Conservation (phyloP, 2,329 filamentous ascomycete species). For the Ascochyta pisi region DNA sequence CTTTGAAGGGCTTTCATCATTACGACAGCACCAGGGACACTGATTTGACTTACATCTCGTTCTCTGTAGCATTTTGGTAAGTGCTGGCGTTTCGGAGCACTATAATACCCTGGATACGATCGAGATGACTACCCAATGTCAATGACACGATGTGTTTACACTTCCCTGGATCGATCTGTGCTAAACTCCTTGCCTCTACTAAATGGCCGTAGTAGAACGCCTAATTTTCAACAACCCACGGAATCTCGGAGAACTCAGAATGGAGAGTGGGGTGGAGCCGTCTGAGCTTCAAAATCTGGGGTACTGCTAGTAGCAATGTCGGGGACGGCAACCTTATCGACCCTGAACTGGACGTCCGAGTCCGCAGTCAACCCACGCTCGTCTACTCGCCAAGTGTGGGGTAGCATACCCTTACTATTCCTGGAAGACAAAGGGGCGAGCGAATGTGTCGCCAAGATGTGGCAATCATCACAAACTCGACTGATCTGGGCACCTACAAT, state of each 20-base stretch:
- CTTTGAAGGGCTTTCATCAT: background rate
- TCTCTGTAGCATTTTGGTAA: background rate
- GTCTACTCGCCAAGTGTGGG: constrained; percentile 8
- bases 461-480: background rate
- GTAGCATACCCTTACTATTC: background rate
- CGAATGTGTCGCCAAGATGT: constrained; percentile 11
- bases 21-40: background rate
- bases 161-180: background rate
- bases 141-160: background rate
- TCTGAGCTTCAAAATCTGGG: constrained; percentile 10
- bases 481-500: constrained; percentile 1
- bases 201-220: background rate
- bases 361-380: constrained; percentile 4
- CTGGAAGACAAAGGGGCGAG: background rate
- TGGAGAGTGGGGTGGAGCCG: constrained; percentile 3
- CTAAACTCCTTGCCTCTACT: background rate
- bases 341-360: background rate
- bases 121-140: background rate
- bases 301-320: constrained; percentile 19
- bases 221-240: too few species aligned
- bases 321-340: background rate
- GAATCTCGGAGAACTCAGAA: background rate
- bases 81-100: constrained; percentile 9
- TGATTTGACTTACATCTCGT: background rate
- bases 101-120: constrained; percentile 10